A percentile compares a stretch with the other conserved stretches of the same genome.
phyloP scores from a whole-genome alignment of 352 stramenopile genomes.

The Pythium dissimile region DNA sequence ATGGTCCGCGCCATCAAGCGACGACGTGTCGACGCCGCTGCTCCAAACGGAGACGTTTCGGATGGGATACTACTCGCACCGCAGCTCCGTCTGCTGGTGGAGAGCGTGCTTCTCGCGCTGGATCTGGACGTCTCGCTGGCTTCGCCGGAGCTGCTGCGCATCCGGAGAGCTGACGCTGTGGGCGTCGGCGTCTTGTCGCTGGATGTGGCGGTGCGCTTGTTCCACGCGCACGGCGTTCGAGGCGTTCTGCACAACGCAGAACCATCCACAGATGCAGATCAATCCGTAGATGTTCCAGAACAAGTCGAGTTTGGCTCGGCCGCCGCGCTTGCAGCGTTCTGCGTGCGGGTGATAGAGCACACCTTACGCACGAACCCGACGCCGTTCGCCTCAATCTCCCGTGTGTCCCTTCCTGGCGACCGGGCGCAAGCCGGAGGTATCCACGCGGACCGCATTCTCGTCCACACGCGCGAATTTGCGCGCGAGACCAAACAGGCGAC shows the following conservation, averaged over 20 bases:
- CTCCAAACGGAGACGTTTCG: background rate
- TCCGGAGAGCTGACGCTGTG: background rate
- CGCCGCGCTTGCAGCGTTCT: constrained; percentile 27
- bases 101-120: background rate
- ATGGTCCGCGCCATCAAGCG: background rate
- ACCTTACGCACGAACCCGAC: constrained; percentile 10
- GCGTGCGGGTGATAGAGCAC: constrained; percentile 24
- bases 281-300: background rate
- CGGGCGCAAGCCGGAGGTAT: constrained; percentile 22
- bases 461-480: constrained; percentile 42
- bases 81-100: background rate
- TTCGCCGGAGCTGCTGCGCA: background rate
- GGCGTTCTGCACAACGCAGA: background rate
- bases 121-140: background rate
- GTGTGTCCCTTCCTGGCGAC: constrained; percentile 25
- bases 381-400: constrained; percentile 27
- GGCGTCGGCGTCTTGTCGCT: constrained; percentile 7
- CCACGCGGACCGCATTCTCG: constrained; percentile 35
- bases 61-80: background rate
- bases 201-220: constrained; percentile 20
- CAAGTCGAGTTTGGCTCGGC: constrained; percentile 15
- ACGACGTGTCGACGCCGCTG: background rate
- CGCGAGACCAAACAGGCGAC: background rate
- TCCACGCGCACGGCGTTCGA: constrained; percentile 13
- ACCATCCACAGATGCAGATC: background rate